phyloP scores from a whole-genome alignment of 1,139 yeast species.

The Yamadazyma aaseri region DNA sequence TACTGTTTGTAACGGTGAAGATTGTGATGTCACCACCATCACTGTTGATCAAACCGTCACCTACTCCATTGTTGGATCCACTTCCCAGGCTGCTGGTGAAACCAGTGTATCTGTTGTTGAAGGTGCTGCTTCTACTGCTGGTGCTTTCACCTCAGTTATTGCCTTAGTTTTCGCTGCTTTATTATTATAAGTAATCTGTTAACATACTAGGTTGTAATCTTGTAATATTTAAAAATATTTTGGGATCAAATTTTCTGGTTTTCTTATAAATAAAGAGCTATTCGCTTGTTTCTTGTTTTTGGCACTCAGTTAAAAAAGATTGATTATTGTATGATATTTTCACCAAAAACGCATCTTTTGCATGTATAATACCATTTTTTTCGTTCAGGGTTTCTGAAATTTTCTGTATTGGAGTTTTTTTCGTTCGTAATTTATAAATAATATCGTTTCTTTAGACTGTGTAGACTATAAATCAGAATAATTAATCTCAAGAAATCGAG shows the following conservation, averaged over 20 bases:
- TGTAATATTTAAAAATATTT: neutral
- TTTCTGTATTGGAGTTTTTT: neutral
- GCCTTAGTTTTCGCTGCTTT: slow-evolving; percentile 15
- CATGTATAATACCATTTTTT: neutral
- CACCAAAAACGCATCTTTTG: neutral
- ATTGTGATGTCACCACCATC: slow-evolving; percentile 21
- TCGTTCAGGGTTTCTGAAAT: neutral
- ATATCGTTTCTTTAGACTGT: neutral
- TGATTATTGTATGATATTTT: neutral
- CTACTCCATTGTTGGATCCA: too few species aligned
- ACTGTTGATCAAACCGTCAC: slow-evolving; percentile 17
- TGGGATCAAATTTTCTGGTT: neutral
- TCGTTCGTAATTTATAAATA: slow-evolving; percentile 1
- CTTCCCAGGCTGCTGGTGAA: slow-evolving; percentile 17
- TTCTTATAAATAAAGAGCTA: neutral
- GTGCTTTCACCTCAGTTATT: slow-evolving; percentile 21
- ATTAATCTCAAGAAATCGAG: too few species aligned
- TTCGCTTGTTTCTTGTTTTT: neutral
- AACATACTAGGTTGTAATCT: neutral
- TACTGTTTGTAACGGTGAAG: slow-evolving; percentile 19
- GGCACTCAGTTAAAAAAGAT: neutral
- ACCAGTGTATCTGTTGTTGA: slow-evolving; percentile 20
- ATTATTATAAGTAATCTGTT: slow-evolving; percentile 12
- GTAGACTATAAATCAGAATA: neutral
- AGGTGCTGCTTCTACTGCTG: slow-evolving; percentile 22